Conservation (phyloP, 352 stramenopile genomes). For the Phytophthora ohioensis region DNA sequence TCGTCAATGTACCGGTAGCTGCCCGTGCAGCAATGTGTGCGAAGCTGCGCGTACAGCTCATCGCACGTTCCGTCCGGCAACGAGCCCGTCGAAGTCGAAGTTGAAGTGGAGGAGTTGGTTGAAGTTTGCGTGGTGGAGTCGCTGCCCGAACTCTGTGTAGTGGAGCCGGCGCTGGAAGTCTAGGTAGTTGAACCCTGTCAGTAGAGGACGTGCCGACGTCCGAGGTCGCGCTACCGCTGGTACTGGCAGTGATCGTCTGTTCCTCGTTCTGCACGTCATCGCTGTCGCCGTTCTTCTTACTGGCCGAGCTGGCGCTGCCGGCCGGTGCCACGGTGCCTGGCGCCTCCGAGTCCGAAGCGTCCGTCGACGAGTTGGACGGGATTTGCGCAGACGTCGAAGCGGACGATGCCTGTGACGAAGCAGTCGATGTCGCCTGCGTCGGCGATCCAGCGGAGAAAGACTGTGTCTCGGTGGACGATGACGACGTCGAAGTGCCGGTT, state of each 20-base stretch:
- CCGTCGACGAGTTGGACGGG: constrained; percentile 20
- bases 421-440: neutral
- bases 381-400: constrained; percentile 6
- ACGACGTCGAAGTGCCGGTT: constrained; percentile 1
- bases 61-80: constrained; percentile 9
- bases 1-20: too few species aligned
- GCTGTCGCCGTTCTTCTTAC: constrained; percentile 4
- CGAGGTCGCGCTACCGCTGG: neutral
- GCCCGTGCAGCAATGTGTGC: too few species aligned
- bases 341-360: constrained; percentile 1
- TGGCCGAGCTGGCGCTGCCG: constrained; percentile 11
- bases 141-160: neutral
- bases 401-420: constrained; percentile 3
- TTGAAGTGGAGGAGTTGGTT: constrained; percentile 3
- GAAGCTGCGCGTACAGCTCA: too few species aligned
- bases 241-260: constrained; percentile 7
- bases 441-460: neutral
- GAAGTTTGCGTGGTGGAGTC: constrained; percentile 3
- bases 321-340: constrained; percentile 22
- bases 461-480: neutral
- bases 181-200: neutral
- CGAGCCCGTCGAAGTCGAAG: neutral
- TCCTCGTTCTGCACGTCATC: constrained; percentile 1
- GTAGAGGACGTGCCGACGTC: neutral
- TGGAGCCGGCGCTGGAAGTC: constrained; percentile 8